Percentiles rank a stretch among this genome's conserved stretches.
Conservation (phyloP, 345 rosid species). For the Rhodamnia argentea region DNA sequence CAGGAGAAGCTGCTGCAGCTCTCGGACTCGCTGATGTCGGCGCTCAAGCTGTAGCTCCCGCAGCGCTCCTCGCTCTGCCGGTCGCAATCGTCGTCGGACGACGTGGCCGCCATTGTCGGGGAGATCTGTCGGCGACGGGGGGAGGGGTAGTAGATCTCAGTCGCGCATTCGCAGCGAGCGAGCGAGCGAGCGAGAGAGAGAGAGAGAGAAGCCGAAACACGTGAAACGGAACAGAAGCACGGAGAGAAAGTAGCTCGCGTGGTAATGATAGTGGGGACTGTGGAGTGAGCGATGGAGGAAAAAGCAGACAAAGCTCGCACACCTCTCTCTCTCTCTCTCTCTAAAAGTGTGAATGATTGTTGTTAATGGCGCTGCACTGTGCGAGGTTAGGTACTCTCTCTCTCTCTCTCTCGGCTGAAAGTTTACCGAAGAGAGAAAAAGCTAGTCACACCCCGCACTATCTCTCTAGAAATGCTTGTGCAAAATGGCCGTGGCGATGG, state of each 20-base stretch:
- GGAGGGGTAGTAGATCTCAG: conserved; percentile 8
- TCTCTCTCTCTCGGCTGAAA: neutral
- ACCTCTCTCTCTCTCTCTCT: neutral
- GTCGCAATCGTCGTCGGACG: conserved; percentile 62
- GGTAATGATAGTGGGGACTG: neutral
- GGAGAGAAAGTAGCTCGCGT: neutral
- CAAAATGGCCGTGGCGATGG: neutral
- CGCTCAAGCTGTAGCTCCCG: conserved; percentile 92
- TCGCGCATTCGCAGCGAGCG: conserved; percentile 1
- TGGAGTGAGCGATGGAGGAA: neutral
- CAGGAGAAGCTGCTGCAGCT: conserved; percentile 80
- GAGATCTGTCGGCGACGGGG: neutral
- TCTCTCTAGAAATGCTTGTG: neutral
- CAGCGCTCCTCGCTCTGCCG: conserved; percentile 57
- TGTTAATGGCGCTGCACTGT: neutral
- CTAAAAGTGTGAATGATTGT: neutral
- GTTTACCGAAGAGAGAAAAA: neutral
- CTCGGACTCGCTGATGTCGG: conserved; percentile 94
- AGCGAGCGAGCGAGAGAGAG: too few relatives aligned
- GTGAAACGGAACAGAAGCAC: neutral
- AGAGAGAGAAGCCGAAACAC: neutral
- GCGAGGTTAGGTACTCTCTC: neutral
- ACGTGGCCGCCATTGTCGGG: conserved; percentile 42
- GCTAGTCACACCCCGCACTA: neutral
- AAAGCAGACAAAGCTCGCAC: neutral